phyloP scores from a whole-genome alignment of 2,329 filamentous ascomycete genomes.

The Biscogniauxia marginata region DNA sequence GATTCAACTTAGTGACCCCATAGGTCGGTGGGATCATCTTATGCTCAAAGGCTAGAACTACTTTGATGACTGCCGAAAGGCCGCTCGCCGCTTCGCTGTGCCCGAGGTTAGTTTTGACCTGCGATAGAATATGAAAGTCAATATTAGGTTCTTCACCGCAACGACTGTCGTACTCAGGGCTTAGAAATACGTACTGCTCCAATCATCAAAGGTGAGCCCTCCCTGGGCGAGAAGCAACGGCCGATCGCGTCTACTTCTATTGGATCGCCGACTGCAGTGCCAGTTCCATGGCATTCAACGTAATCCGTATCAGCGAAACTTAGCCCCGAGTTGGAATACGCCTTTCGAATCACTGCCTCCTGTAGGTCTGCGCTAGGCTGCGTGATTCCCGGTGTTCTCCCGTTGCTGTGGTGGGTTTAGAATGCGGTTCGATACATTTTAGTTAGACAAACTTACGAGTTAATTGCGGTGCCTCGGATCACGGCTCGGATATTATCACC shows the following conservation, averaged over 20 bases:
- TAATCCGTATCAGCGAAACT: constrained; percentile 22
- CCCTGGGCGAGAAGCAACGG: constrained; percentile 1
- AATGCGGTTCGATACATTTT: background rate
- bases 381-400: constrained; percentile 44
- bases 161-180: no score
- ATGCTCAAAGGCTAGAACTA: constrained; percentile 6
- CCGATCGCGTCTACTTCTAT: constrained; percentile 25
- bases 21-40: constrained; percentile 8
- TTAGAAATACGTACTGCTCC: constrained; percentile 12
- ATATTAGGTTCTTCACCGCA: no score
- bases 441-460: constrained; percentile 14
- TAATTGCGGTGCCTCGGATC: constrained; percentile 16
- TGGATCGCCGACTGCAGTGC: constrained; percentile 25
- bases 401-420: constrained; percentile 31
- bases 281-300: constrained; percentile 33
- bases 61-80: constrained; percentile 18
- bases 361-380: constrained; percentile 40
- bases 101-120: constrained; percentile 19
- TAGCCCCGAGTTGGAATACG: constrained; percentile 34
- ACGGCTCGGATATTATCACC: constrained; percentile 15
- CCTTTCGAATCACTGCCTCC: constrained; percentile 33
- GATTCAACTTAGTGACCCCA: constrained; percentile 3
- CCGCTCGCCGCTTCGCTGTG: constrained; percentile 15
- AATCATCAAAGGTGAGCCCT: constrained; percentile 6
- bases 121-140: no score